Conservation (phyloP, 2,329 filamentous ascomycete genomes). For the Diaporthe sp. region DNA sequence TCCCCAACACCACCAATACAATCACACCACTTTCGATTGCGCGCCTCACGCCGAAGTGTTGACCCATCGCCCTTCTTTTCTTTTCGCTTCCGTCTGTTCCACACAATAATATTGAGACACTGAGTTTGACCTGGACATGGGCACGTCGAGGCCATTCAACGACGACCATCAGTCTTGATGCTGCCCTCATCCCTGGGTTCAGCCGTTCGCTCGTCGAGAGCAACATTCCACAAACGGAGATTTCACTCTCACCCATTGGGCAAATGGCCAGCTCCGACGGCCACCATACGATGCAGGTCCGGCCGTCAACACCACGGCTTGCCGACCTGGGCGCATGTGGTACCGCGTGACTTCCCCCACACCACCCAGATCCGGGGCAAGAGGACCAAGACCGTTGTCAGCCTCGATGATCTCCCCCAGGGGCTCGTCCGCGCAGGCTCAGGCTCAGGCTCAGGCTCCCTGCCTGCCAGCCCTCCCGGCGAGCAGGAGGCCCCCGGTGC, state of each 20-base stretch:
- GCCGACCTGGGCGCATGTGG: slow-evolving; percentile 7
- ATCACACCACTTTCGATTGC: slow-evolving; percentile 16
- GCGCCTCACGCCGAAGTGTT: background rate
- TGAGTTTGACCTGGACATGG: background rate
- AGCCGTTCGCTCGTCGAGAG: slow-evolving; percentile 36
- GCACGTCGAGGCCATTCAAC: background rate
- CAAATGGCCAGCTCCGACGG: slow-evolving; percentile 15
- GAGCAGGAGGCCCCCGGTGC: slow-evolving; percentile 59
- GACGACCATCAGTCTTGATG: slow-evolving; percentile 35
- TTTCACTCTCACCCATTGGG: background rate
- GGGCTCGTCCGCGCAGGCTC: slow-evolving; percentile 57
- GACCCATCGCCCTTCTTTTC: background rate
- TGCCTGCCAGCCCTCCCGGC: slow-evolving; percentile 44
- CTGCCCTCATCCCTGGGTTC: slow-evolving; percentile 35
- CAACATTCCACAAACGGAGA: slow-evolving; percentile 24
- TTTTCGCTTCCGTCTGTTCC: background rate
- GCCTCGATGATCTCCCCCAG: slow-evolving; percentile 70
- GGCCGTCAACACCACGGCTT: slow-evolving; percentile 37
- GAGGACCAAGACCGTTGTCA: slow-evolving; percentile 68
- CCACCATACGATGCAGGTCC: slow-evolving; percentile 13
- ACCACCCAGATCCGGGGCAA: slow-evolving; percentile 59
- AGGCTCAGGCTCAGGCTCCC: slow-evolving; percentile 47
- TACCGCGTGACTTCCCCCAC: slow-evolving; percentile 13
- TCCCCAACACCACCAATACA: background rate
- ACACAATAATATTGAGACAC: background rate